A percentile compares a stretch with the other conserved stretches of the same genome.
These are phyloP conservation scores for Lodderomyces pseudojiufengensis DNA, from an alignment of 1,139 yeast species.

Conservation along the genomic window DNA sequence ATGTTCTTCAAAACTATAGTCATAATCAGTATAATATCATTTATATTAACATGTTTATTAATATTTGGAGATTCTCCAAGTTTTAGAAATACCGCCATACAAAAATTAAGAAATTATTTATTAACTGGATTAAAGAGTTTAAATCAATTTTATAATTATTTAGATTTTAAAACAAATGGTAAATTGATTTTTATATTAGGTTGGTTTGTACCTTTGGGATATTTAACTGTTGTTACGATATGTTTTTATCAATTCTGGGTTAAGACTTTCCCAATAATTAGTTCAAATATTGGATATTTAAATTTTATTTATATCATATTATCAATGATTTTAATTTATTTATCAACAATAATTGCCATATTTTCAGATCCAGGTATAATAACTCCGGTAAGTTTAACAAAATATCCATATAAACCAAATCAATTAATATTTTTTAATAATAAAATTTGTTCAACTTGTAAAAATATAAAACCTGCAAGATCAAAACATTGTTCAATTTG, in stretches of 20 bases:
- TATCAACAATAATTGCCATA: conserved; percentile 36
- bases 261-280: conserved; percentile 33
- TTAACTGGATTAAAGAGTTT: conserved; percentile 5
- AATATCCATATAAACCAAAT: conserved; percentile 29
- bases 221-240: conserved; percentile 38
- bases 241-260: conserved; percentile 47
- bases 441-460: conserved; percentile 54
- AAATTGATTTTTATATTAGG: conserved; percentile 19
- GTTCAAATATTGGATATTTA: conserved; percentile 6
- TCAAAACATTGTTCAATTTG: conserved; percentile 87
- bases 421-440: conserved; percentile 54
- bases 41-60: conserved; percentile 18
- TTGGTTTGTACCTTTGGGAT: conserved; percentile 51
- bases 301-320: conserved; percentile 19
- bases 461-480: conserved; percentile 71
- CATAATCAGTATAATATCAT: conserved; percentile 7
- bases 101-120: conserved; percentile 17
- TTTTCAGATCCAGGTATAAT: conserved; percentile 56
- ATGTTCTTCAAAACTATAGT: conserved; percentile 12
- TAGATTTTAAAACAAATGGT: conserved; percentile 14
- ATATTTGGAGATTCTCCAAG: conserved; percentile 57
- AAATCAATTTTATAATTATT: conserved; percentile 7
- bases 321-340: conserved; percentile 23
- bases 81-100: conserved; percentile 34
- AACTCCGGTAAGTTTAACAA: conserved; percentile 16